phyloP scores from a whole-genome alignment of 345 rosid genomes.

The Eucalyptus sideroxylon region DNA sequence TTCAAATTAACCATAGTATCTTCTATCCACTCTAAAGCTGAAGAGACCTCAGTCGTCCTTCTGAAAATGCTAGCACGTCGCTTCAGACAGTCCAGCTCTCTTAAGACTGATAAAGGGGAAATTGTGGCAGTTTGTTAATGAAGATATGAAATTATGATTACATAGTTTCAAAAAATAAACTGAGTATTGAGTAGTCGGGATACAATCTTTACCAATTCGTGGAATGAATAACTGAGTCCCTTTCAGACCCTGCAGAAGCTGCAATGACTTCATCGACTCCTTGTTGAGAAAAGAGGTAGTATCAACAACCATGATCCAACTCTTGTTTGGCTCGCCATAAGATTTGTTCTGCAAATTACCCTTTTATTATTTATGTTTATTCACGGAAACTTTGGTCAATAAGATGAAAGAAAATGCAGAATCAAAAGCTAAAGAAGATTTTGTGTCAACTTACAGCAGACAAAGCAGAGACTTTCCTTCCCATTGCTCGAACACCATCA shows the following conservation, averaged over 20 bases:
- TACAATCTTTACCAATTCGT: constrained; percentile 42
- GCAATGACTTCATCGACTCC: constrained; percentile 58
- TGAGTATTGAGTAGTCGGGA: background rate
- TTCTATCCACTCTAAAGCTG: constrained; percentile 75
- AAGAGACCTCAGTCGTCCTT: constrained; percentile 41
- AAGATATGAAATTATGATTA: background rate
- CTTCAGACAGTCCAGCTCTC: constrained; percentile 65
- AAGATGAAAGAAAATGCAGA: background rate
- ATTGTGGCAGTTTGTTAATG: background rate
- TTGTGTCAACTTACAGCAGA: constrained; percentile 27
- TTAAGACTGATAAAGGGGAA: constrained; percentile 29
- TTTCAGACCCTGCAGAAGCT: constrained; percentile 81
- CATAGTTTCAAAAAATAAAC: background rate
- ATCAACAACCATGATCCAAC: constrained; percentile 74
- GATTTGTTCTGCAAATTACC: constrained; percentile 26
- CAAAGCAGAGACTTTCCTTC: constrained; percentile 10
- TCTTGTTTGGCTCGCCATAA: constrained; percentile 24
- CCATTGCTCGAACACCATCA: background rate
- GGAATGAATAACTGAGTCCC: constrained; percentile 67
- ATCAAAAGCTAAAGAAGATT: background rate
- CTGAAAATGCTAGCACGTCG: constrained; percentile 29
- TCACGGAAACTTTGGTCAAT: background rate
- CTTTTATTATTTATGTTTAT: background rate
- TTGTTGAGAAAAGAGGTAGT: constrained; percentile 53
- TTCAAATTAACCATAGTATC: constrained; percentile 45